Evolutionary conservation across 495 filamentous ascomycete genomes (phyloP).

Genomic region (Xylaria venustula): DNA sequence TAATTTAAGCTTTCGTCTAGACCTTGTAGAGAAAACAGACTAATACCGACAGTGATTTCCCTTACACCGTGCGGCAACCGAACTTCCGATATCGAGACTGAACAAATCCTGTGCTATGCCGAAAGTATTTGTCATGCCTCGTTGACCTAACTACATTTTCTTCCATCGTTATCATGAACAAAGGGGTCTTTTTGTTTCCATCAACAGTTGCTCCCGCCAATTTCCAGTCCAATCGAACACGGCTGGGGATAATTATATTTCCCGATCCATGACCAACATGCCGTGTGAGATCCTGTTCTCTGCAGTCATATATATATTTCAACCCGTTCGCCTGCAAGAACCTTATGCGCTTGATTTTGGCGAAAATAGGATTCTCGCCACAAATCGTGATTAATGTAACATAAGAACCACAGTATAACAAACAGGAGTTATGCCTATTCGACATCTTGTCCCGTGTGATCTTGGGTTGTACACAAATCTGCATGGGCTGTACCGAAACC

Average conservation of each 20-base stretch:
- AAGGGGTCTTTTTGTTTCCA: neutral
- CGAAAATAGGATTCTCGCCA: neutral
- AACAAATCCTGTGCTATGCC: conserved; percentile 12
- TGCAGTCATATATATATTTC: neutral
- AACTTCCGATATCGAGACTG: conserved; percentile 1
- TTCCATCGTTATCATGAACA: conserved; percentile 13
- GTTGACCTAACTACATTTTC: conserved; percentile 4
- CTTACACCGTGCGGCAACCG: neutral
- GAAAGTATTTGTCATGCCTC: conserved; percentile 6
- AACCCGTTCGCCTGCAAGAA: neutral
- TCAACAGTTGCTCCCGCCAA: neutral
- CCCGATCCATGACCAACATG: conserved; percentile 2
- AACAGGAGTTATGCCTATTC: neutral
- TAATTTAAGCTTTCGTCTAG: neutral
- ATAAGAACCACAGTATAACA: neutral
- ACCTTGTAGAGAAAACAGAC: neutral
- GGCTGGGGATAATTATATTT: neutral
- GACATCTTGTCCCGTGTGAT: neutral
- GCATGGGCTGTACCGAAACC: neutral
- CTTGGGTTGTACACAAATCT: neutral
- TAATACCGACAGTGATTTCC: neutral
- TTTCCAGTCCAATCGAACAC: neutral
- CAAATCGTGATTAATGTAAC: neutral
- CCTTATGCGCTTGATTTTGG: neutral
- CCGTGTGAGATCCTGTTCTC: neutral